A percentile compares a stretch with the other conserved stretches of the same genome.
Evolutionary conservation across 495 filamentous ascomycete genomes (phyloP).

Genomic region (Penicillium mononematosum): DNA sequence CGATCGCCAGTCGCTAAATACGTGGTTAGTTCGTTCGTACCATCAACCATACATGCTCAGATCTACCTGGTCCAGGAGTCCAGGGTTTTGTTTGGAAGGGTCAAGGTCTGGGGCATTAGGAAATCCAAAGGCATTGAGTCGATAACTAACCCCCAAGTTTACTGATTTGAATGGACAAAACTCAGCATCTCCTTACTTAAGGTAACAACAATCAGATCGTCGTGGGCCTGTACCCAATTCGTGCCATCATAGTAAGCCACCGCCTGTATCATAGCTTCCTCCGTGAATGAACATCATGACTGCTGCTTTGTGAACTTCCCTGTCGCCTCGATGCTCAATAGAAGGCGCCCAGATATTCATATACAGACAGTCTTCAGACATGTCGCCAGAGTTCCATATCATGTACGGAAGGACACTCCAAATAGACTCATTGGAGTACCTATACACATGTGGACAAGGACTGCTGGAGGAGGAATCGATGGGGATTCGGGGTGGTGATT

Average conservation of each 20-base stretch:
- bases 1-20: slow-evolving; percentile 32
- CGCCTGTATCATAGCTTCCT: slow-evolving; percentile 32
- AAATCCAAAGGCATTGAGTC: slow-evolving; percentile 40
- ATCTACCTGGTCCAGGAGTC: slow-evolving; percentile 34
- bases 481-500: not conserved
- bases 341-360: slow-evolving; percentile 51
- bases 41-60: not conserved
- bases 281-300: slow-evolving; percentile 26
- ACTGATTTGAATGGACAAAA: not conserved
- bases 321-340: not conserved
- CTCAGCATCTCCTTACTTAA: slow-evolving; percentile 14
- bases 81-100: slow-evolving; percentile 28
- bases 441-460: slow-evolving; percentile 16
- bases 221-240: slow-evolving; percentile 29
- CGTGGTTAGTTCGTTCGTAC: not conserved
- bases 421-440: slow-evolving; percentile 17
- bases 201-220: slow-evolving; percentile 38
- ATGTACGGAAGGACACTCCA: slow-evolving; percentile 12
- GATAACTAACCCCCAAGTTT: slow-evolving; percentile 22
- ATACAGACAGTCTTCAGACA: slow-evolving; percentile 53
- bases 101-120: slow-evolving; percentile 28
- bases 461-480: slow-evolving; percentile 11
- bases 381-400: slow-evolving; percentile 10
- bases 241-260: slow-evolving; percentile 38
- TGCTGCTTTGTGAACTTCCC: slow-evolving; percentile 9